A percentile compares a stretch with the other conserved stretches of the same genome.
These are phyloP conservation scores for Magnaporthiopsis incrustans DNA, from an alignment of 2,329 filamentous ascomycete genomes.

Conservation along the genomic window DNA sequence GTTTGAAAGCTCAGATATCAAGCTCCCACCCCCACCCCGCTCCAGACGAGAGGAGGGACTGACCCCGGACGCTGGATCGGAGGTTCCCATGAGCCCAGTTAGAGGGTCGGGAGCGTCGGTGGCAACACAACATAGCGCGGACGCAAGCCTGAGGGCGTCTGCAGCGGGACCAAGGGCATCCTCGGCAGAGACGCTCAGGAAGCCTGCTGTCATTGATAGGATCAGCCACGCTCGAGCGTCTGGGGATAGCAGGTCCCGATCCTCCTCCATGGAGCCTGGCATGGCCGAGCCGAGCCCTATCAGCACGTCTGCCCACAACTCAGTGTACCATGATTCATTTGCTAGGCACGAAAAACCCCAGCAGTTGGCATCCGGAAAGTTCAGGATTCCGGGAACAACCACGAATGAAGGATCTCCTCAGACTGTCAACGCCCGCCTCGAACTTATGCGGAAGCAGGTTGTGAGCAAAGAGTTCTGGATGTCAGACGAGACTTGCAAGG, in stretches of 20 bases:
- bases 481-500: constrained; percentile 96
- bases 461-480: constrained; percentile 98
- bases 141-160: constrained; percentile 13
- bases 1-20: constrained; percentile 19
- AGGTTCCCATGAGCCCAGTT: constrained; percentile 34
- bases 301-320: constrained; percentile 51
- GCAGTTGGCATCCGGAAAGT: constrained; percentile 35
- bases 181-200: constrained; percentile 29
- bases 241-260: constrained; percentile 39
- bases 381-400: constrained; percentile 49
- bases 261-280: constrained; percentile 51
- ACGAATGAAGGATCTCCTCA: constrained; percentile 49
- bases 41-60: constrained; percentile 34
- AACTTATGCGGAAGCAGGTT: constrained; percentile 76
- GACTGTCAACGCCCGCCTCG: constrained; percentile 51
- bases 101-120: constrained; percentile 20
- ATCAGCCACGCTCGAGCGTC: constrained; percentile 40
- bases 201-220: constrained; percentile 47
- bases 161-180: constrained; percentile 19
- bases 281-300: constrained; percentile 49
- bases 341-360: constrained; percentile 36
- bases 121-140: constrained; percentile 2
- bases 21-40: constrained; percentile 19
- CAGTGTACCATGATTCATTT: constrained; percentile 49
- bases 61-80: constrained; percentile 36